A percentile compares a stretch with the other conserved stretches of the same genome.
Evolutionary conservation across 2,329 filamentous ascomycete species (phyloP).

Genomic region (Dactylellina parvicollis): DNA sequence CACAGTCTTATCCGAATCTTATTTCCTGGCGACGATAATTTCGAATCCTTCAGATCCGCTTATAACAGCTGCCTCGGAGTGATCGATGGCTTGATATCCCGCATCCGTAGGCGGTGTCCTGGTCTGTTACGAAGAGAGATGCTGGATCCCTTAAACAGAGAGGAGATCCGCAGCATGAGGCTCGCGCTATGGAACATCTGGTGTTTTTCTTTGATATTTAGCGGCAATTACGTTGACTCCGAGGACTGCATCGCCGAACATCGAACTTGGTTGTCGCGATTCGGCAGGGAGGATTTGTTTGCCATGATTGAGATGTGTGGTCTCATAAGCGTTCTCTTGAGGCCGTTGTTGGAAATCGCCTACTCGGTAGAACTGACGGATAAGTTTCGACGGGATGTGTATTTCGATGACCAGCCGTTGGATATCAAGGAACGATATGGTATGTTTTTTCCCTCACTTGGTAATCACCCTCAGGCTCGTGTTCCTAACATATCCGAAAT

Average conservation of each 20-base stretch:
- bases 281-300: slow-evolving; percentile 39
- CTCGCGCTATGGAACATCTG: slow-evolving; percentile 52
- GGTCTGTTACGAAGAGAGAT: slow-evolving; percentile 43
- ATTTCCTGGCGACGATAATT: slow-evolving; percentile 45
- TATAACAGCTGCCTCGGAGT: slow-evolving; percentile 51
- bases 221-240: slow-evolving; percentile 24
- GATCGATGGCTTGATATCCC: slow-evolving; percentile 46
- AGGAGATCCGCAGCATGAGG: slow-evolving; percentile 44
- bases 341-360: slow-evolving; percentile 44
- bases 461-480: background rate
- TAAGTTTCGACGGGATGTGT: slow-evolving; percentile 49
- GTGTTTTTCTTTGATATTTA: slow-evolving; percentile 46
- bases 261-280: slow-evolving; percentile 37
- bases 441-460: slow-evolving; percentile 8
- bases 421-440: slow-evolving; percentile 51
- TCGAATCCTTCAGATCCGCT: slow-evolving; percentile 46
- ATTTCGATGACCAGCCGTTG: slow-evolving; percentile 50
- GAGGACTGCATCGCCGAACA: slow-evolving; percentile 35
- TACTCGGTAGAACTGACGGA: slow-evolving; percentile 51
- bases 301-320: slow-evolving; percentile 53
- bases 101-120: slow-evolving; percentile 42
- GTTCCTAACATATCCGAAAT: background rate
- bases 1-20: slow-evolving; percentile 43
- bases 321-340: slow-evolving; percentile 40
- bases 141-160: slow-evolving; percentile 39